Conservation (phyloP, 2,329 filamentous ascomycete species). For the Lecanosticta acicola region DNA sequence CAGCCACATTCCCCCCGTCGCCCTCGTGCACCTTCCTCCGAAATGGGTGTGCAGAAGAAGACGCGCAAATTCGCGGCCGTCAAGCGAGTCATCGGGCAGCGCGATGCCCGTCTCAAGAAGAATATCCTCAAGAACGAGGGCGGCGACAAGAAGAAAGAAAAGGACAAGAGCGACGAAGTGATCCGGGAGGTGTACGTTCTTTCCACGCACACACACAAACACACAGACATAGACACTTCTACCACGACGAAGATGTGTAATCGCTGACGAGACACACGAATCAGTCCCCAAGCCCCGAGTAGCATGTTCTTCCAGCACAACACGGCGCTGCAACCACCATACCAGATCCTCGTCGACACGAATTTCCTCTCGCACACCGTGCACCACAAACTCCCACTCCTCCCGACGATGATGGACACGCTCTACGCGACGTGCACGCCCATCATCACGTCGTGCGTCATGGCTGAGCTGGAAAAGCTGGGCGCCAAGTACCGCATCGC, state of each 20-base stretch:
- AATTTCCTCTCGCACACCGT: slow-evolving; percentile 91
- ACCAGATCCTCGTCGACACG: slow-evolving; percentile 75
- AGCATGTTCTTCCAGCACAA: slow-evolving; percentile 88
- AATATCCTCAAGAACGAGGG: slow-evolving; percentile 65
- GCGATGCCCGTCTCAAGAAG: slow-evolving; percentile 75
- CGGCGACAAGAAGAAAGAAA: slow-evolving; percentile 49
- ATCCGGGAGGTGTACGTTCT: slow-evolving; percentile 62
- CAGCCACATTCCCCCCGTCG: background rate
- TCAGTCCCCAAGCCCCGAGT: slow-evolving; percentile 32
- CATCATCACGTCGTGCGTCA: slow-evolving; percentile 76
- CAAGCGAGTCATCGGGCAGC: slow-evolving; percentile 76
- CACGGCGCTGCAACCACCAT: slow-evolving; percentile 76
- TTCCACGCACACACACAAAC: too few species aligned
- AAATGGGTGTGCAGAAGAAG: slow-evolving; percentile 83
- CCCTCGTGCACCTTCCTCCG: background rate
- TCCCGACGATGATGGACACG: slow-evolving; percentile 88
- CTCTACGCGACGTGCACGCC: slow-evolving; percentile 87
- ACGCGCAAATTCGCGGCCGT: slow-evolving; percentile 85
- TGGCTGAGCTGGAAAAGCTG: slow-evolving; percentile 83
- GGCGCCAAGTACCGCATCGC: slow-evolving; percentile 85
- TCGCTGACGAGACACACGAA: too few species aligned
- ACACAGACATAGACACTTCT: background rate
- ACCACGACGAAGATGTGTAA: background rate
- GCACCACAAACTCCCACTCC: slow-evolving; percentile 79
- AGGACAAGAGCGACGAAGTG: slow-evolving; percentile 53